phyloP scores from a whole-genome alignment of 2,329 filamentous ascomycete species.

The Myriosclerotinia duriaeana region DNA sequence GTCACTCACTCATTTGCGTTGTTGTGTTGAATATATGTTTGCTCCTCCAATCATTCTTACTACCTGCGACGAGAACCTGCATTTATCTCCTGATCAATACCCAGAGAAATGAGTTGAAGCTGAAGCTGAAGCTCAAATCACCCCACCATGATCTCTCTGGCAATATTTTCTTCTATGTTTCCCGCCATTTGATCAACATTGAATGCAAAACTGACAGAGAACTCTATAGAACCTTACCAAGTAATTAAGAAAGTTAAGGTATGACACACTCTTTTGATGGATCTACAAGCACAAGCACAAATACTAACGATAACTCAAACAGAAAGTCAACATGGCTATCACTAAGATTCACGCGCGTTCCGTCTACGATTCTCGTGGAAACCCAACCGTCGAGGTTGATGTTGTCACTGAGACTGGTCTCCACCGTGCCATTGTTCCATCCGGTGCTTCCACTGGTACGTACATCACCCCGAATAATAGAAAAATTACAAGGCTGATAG shows the following conservation, averaged over 20 bases:
- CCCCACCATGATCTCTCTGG: slow-evolving; percentile 28
- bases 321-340: slow-evolving; percentile 72
- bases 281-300: background rate
- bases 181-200: slow-evolving; percentile 23
- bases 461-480: slow-evolving; percentile 35
- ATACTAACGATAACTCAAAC: slow-evolving; percentile 28
- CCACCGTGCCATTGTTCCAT: slow-evolving; percentile 96
- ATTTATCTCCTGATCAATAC: slow-evolving; percentile 8
- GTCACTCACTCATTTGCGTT: background rate
- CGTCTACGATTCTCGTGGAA: slow-evolving; percentile 97
- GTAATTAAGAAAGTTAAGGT: slow-evolving; percentile 29
- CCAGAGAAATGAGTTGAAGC: slow-evolving; percentile 2
- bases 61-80: background rate
- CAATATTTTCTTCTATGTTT: slow-evolving; percentile 28
- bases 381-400: slow-evolving; percentile 98
- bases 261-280: background rate
- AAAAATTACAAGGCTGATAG: slow-evolving; percentile 30
- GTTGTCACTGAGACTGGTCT: slow-evolving; percentile 94
- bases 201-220: slow-evolving; percentile 24
- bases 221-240: slow-evolving; percentile 12
- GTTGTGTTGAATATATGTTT: background rate
- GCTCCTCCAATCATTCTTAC: background rate
- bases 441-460: slow-evolving; percentile 90
- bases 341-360: slow-evolving; percentile 88
- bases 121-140: slow-evolving; percentile 26